Conservation (phyloP, 140 eudicot species). For the Cichorium intybus region DNA sequence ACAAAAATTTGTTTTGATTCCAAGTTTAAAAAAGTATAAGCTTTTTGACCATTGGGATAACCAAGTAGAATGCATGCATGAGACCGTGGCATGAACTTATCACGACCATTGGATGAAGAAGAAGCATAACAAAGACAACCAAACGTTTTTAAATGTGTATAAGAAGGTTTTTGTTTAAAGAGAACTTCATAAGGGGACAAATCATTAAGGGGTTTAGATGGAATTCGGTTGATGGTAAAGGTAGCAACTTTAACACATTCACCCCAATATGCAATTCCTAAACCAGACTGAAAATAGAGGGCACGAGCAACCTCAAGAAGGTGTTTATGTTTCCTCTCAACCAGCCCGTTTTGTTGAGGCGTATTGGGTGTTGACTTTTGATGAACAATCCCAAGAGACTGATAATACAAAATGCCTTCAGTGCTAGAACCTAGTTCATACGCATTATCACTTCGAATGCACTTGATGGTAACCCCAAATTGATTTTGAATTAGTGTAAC, state of each 20-base stretch:
- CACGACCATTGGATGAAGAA: neutral
- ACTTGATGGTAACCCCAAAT: neutral
- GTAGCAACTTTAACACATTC: neutral
- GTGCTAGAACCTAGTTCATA: neutral
- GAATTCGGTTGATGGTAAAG: too few relatives aligned
- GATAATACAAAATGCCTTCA: neutral
- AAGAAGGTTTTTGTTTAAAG: neutral
- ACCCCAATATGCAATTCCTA: neutral
- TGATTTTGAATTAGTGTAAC: neutral
- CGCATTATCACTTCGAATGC: neutral
- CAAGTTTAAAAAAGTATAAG: neutral
- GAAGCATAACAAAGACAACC: neutral
- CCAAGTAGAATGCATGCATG: neutral
- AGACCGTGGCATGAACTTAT: neutral
- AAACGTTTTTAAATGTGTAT: neutral
- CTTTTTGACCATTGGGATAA: neutral
- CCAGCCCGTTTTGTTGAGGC: neutral
- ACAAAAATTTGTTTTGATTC: neutral
- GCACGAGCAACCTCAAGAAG: neutral
- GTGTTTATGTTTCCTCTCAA: neutral
- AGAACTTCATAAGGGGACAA: neutral
- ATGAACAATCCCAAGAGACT: neutral
- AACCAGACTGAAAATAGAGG: neutral
- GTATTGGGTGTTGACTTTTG: neutral
- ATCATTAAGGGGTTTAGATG: neutral